Conservation (phyloP, 1,139 yeast genomes). For the Yamadazyma epiphylla region DNA sequence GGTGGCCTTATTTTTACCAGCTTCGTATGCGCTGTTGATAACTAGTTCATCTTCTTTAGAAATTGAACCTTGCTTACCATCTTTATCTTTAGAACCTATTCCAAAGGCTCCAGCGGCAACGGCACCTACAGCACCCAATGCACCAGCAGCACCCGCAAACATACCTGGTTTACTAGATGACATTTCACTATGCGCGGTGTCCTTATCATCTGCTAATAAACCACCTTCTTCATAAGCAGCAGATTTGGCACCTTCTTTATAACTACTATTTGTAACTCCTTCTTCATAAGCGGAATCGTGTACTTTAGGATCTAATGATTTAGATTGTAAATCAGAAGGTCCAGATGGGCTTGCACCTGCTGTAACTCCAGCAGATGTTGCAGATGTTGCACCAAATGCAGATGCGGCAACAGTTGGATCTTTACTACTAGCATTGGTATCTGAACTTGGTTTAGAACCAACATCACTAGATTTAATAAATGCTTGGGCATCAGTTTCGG, state of each 20-base stretch:
- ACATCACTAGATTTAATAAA: slow-evolving; percentile 3
- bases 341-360: not conserved
- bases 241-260: slow-evolving; percentile 11
- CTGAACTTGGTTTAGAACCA: not conserved
- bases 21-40: slow-evolving; percentile 14
- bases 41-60: slow-evolving; percentile 6
- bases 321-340: slow-evolving; percentile 1
- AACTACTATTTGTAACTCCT: slow-evolving; percentile 7
- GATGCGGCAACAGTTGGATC: not conserved
- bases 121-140: slow-evolving; percentile 11
- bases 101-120: slow-evolving; percentile 14
- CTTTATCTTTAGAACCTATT: slow-evolving; percentile 9
- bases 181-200: slow-evolving; percentile 1
- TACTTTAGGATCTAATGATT: slow-evolving; percentile 13
- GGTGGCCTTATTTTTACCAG: slow-evolving; percentile 13
- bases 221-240: slow-evolving; percentile 15
- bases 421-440: not conserved
- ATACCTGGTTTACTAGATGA: slow-evolving; percentile 6
- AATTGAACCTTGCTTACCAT: slow-evolving; percentile 2
- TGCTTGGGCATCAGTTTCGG: slow-evolving; percentile 4
- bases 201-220: slow-evolving; percentile 1
- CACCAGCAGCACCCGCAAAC: slow-evolving; percentile 13
- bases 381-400: slow-evolving; percentile 1
- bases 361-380: not conserved
- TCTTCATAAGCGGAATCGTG: slow-evolving; percentile 3